Base-by-base conservation (phyloP, 768 basidiomycete species). In the Chalciporus pseudorubinellus region DNA sequence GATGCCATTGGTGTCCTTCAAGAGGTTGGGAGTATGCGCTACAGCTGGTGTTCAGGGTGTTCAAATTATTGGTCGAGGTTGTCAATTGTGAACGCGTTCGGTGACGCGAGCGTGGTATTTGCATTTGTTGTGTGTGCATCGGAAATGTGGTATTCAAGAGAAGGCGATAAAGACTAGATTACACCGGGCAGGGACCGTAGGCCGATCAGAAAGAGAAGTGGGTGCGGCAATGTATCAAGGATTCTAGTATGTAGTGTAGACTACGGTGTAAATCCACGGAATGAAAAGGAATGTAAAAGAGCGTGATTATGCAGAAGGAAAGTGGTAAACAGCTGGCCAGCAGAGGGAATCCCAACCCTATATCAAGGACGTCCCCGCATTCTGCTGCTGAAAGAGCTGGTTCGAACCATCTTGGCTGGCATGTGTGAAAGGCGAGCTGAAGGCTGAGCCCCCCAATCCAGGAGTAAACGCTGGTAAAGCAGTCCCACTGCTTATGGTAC, bases 321-420 rank as follows among this genome's bases (percentile, higher is more conserved):
- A 8, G 29, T 31, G 34, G 59, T 51, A 33, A 26, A 26, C 26
- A 26, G 9, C 6, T 26, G 44, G 53, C 56, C 26, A 26, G 26
- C 47, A 51, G 24, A 47, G 56, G 10, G 28, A 3, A 36, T 36
- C 45, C 51, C 39, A 39, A 38, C 29, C 55, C 66, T 69, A 84
- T 54, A 83, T 82, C 49, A 84, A 66, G 20, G 80, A 80, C 9
- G 74, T 67, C 10, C 71, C 70, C 19, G 70, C 70, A 46, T 76
- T 76, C 57, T 74, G 73, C 48, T 75, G 79, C 54, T 73, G 72
- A 39, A 54, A 59, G 39, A 51, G 62, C 43, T 67, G 65, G 31
- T 53, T 60, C 40, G 52, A 48, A 9, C 39, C 18, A 14, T 54
- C 60, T 48, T 58, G 67, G 36, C 52, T 50, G 29, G 44, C 29